These are phyloP conservation scores for Camelina sativa DNA, from an alignment of 345 rosid genomes.

Conservation along the genomic window DNA sequence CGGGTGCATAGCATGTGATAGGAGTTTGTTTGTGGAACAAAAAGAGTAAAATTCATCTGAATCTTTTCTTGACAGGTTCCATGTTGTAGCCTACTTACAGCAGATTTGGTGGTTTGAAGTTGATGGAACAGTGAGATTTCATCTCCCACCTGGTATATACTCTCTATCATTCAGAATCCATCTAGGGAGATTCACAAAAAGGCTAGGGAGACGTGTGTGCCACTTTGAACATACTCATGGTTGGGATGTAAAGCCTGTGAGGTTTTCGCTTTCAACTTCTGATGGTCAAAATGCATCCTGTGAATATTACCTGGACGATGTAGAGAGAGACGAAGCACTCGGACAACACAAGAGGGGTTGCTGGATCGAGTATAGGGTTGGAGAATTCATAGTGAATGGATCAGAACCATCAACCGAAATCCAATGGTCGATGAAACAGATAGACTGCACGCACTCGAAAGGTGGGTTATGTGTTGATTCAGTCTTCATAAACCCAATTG, in stretches of 20 bases:
- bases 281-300: constrained; percentile 72
- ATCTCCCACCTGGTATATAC: constrained; percentile 82
- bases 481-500: constrained; percentile 78
- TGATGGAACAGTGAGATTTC: constrained; percentile 80
- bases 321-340: constrained; percentile 52
- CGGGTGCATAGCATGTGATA: background rate
- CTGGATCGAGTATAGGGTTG: constrained; percentile 86
- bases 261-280: constrained; percentile 63
- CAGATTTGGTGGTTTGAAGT: constrained; percentile 99
- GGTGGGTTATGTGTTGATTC: constrained; percentile 95
- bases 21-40: constrained; percentile 9
- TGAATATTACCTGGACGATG: constrained; percentile 64
- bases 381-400: constrained; percentile 69
- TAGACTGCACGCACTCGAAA: constrained; percentile 93
- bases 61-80: constrained; percentile 58
- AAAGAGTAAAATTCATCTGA: background rate
- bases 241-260: constrained; percentile 83
- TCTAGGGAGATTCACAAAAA: constrained; percentile 75
- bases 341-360: constrained; percentile 83
- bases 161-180: constrained; percentile 82
- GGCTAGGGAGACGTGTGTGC: constrained; percentile 76
- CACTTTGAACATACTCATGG: constrained; percentile 78
- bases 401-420: constrained; percentile 70
- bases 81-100: constrained; percentile 78
- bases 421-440: constrained; percentile 90